These are phyloP conservation scores for Argentina anserina DNA, from an alignment of 306 rosid genomes.

Conservation along the genomic window DNA sequence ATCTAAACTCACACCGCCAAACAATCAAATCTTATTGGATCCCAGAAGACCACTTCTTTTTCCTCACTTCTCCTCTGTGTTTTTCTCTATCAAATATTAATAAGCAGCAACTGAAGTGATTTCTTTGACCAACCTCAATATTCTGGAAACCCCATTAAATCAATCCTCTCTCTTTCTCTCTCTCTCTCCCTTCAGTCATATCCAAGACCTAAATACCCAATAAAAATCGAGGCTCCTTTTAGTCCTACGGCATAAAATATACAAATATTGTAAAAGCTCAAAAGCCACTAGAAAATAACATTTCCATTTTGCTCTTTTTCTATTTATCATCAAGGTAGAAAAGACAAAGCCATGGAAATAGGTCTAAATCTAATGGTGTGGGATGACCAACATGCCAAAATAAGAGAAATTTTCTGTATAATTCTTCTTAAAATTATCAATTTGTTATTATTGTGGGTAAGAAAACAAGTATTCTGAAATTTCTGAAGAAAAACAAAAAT, in stretches of 20 bases:
- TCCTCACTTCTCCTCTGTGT: not conserved
- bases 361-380: not conserved
- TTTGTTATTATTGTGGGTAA: not conserved
- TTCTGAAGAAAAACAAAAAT: not conserved
- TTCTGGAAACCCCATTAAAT: constrained; percentile 35
- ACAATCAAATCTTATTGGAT: constrained; percentile 2
- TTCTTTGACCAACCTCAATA: constrained; percentile 48
- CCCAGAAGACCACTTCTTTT: not conserved
- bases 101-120: constrained; percentile 31
- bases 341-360: constrained; percentile 14
- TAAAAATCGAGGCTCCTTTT: constrained; percentile 13
- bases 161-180: constrained; percentile 15
- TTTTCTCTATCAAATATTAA: constrained; percentile 9
- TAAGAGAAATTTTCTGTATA: not conserved
- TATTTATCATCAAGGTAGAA: not conserved
- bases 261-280: constrained; percentile 21
- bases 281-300: constrained; percentile 20
- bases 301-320: constrained; percentile 14
- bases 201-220: constrained; percentile 17
- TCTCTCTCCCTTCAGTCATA: constrained; percentile 8
- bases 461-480: not conserved
- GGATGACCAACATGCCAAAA: not conserved
- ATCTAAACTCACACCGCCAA: not conserved
- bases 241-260: constrained; percentile 16
- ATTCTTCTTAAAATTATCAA: not conserved